These are phyloP conservation scores for Xerocomus potaroensis DNA, from an alignment of 768 basidiomycete genomes.

Conservation along the genomic window DNA sequence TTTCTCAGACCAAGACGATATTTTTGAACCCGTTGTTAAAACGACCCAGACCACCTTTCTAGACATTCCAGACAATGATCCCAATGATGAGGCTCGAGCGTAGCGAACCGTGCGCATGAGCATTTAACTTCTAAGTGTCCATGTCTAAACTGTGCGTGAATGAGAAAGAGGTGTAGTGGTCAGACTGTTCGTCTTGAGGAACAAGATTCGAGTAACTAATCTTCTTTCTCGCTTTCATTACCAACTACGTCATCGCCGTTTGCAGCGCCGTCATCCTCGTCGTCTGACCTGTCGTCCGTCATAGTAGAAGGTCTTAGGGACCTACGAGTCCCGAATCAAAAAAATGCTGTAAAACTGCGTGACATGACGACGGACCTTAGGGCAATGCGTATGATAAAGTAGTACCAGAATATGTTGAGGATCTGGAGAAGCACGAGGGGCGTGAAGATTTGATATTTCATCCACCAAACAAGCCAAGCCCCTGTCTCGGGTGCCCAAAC, in stretches of 20 bases:
- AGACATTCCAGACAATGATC: slow-evolving; percentile 4
- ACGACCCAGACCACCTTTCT: slow-evolving; percentile 2
- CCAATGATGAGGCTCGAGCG: slow-evolving; percentile 5
- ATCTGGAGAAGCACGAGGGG: slow-evolving; percentile 73
- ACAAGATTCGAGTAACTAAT: slow-evolving; percentile 14
- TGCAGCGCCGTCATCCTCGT: slow-evolving; percentile 53
- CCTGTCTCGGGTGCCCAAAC: slow-evolving; percentile 60
- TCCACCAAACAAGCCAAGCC: slow-evolving; percentile 70
- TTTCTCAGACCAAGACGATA: slow-evolving; percentile 42
- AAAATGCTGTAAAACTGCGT: background rate
- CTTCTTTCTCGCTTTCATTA: slow-evolving; percentile 27
- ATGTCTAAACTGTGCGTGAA: no score
- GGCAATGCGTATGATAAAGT: slow-evolving; percentile 74
- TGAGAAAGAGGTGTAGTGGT: background rate
- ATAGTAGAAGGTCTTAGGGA: slow-evolving; percentile 44
- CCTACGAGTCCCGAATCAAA: slow-evolving; percentile 34
- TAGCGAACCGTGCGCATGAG: no score
- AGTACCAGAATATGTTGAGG: slow-evolving; percentile 94
- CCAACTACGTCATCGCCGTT: slow-evolving; percentile 18
- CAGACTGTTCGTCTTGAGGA: slow-evolving; percentile 3
- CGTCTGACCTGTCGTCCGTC: slow-evolving; percentile 79
- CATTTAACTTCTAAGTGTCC: background rate
- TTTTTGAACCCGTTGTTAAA: slow-evolving; percentile 25
- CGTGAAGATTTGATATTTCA: slow-evolving; percentile 75
- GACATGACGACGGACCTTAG: slow-evolving; percentile 49